phyloP scores from a whole-genome alignment of 2,329 filamentous ascomycete species.

The Clarireedia monteithiana region DNA sequence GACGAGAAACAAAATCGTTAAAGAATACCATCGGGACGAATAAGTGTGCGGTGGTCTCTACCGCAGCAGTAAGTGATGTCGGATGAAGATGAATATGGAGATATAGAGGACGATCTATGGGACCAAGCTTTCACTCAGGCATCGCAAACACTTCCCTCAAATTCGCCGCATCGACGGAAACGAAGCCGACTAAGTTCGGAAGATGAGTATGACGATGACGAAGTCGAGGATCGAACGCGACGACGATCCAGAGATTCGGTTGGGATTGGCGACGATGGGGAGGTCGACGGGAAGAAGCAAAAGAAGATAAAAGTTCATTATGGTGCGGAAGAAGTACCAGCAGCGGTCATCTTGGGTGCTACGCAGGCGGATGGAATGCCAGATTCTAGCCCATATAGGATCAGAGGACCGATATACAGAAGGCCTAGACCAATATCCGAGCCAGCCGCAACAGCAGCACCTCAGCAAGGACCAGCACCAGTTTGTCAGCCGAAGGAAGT shows the following conservation, averaged over 20 bases:
- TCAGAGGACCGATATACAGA: conserved; percentile 43
- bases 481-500: background rate
- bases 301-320: conserved; percentile 27
- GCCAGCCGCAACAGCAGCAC: conserved; percentile 14
- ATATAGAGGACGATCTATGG: conserved; percentile 7
- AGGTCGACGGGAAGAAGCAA: conserved; percentile 21
- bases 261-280: conserved; percentile 16
- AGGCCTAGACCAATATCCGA: conserved; percentile 31
- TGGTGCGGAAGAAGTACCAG: conserved; percentile 19
- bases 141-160: conserved; percentile 7
- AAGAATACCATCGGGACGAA: no score
- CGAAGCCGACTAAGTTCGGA: conserved; percentile 5
- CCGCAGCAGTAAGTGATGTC: background rate
- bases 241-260: conserved; percentile 12
- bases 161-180: conserved; percentile 2
- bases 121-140: conserved; percentile 8
- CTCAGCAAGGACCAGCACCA: background rate
- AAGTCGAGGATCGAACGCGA: background rate
- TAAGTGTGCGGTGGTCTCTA: no score
- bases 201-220: background rate
- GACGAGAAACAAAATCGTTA: no score
- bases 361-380: conserved; percentile 27
- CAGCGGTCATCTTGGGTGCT: conserved; percentile 22
- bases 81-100: conserved; percentile 9
- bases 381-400: conserved; percentile 41